Conservation (phyloP, 768 basidiomycete species). For the Chalciporus pseudorubinellus region DNA sequence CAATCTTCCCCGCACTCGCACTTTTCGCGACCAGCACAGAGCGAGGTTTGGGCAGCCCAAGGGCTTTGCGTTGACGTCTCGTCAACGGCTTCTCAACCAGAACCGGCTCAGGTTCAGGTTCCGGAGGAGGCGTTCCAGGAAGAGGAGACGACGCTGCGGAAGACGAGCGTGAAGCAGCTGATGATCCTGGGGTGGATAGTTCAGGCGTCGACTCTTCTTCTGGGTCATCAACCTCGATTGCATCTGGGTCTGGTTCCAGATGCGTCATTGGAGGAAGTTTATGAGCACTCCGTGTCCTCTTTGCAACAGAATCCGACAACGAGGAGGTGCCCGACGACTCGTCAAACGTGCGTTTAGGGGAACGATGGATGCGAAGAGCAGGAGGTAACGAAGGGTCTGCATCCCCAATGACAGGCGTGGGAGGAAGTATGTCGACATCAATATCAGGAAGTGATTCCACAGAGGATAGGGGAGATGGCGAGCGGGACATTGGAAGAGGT, state of each 20-base stretch:
- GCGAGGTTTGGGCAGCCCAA: slow-evolving; percentile 61
- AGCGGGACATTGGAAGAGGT: slow-evolving; percentile 39
- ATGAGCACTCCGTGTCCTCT: slow-evolving; percentile 34
- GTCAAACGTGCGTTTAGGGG: slow-evolving; percentile 60
- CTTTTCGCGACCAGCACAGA: slow-evolving; percentile 30
- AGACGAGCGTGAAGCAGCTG: slow-evolving; percentile 30
- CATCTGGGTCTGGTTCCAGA: slow-evolving; percentile 12
- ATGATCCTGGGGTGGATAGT: slow-evolving; percentile 39
- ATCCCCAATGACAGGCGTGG: slow-evolving; percentile 21
- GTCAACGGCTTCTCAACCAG: slow-evolving; percentile 46
- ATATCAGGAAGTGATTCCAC: slow-evolving; percentile 20
- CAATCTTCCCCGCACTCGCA: slow-evolving; percentile 51
- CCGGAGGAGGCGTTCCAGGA: slow-evolving; percentile 34
- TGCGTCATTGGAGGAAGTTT: slow-evolving; percentile 19
- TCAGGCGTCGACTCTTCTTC: slow-evolving; percentile 40
- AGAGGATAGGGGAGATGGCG: slow-evolving; percentile 35
- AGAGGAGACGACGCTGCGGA: slow-evolving; percentile 36
- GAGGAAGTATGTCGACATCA: slow-evolving; percentile 30
- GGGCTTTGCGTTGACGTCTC: slow-evolving; percentile 63
- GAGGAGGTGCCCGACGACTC: slow-evolving; percentile 50
- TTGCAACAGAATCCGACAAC: slow-evolving; percentile 33
- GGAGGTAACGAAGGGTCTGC: slow-evolving; percentile 12
- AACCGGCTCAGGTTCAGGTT: slow-evolving; percentile 15
- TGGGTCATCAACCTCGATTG: slow-evolving; percentile 28
- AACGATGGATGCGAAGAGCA: slow-evolving; percentile 39